Evolutionary conservation across 2,329 filamentous ascomycete species (phyloP).

Genomic region (Chaetomium sp.): DNA sequence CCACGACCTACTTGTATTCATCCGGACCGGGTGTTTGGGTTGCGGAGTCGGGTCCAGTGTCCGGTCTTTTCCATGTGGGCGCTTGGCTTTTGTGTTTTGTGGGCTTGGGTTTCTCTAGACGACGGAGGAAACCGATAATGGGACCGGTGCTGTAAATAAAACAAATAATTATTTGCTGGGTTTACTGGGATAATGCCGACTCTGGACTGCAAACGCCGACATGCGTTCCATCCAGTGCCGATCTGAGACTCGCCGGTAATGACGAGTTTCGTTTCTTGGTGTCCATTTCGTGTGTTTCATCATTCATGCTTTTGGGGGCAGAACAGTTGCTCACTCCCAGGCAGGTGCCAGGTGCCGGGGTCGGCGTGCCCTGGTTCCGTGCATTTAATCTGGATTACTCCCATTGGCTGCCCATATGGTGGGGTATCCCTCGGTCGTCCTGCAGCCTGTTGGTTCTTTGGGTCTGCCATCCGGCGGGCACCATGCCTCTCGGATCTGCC

Average conservation of each 20-base stretch:
- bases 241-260: conserved; percentile 19
- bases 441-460: conserved; percentile 28
- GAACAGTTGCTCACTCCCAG: background rate
- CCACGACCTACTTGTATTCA: background rate
- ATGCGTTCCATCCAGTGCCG: conserved; percentile 16
- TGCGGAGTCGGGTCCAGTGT: background rate
- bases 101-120: background rate
- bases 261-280: conserved; percentile 17
- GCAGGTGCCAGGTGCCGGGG: background rate
- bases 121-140: background rate
- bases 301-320: background rate
- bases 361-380: conserved; percentile 5
- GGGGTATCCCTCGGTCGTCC: conserved; percentile 14
- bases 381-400: conserved; percentile 8
- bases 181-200: background rate
- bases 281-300: conserved; percentile 15
- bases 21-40: background rate
- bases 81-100: background rate
- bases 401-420: conserved; percentile 15
- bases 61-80: background rate
- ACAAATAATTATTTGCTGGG: background rate
- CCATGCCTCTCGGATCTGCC: conserved; percentile 30
- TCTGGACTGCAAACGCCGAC: conserved; percentile 8
- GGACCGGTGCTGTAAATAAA: background rate
- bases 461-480: conserved; percentile 24